Percentiles rank a stretch among this genome's conserved stretches.
Conservation (phyloP, 768 basidiomycete genomes). For the Tulasnella sp. region DNA sequence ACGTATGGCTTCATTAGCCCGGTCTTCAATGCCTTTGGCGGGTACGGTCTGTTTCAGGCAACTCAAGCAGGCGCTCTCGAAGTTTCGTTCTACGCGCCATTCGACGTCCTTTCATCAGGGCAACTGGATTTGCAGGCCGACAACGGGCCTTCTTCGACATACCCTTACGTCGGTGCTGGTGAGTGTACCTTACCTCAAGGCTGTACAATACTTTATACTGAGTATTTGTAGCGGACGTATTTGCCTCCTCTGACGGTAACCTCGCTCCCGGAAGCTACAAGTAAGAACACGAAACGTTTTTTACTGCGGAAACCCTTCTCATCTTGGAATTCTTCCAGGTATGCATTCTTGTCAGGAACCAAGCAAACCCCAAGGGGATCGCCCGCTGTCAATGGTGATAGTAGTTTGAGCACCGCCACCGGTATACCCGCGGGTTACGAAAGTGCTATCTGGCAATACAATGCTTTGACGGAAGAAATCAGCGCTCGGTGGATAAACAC, state of each 20-base stretch:
- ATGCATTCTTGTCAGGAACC: background rate
- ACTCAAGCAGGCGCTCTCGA: background rate
- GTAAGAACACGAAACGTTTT: background rate
- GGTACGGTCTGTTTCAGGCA: background rate
- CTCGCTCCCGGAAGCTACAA: background rate
- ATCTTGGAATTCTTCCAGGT: background rate
- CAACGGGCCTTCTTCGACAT: background rate
- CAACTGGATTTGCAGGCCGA: background rate
- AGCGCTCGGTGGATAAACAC: background rate
- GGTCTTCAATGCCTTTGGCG: background rate
- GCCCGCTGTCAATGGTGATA: background rate
- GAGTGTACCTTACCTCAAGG: background rate
- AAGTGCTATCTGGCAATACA: background rate
- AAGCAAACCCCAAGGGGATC: background rate
- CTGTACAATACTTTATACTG: background rate
- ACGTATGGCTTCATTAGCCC: background rate
- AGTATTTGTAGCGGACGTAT: background rate
- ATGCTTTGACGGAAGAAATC: background rate
- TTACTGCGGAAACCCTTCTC: background rate
- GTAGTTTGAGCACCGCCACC: background rate
- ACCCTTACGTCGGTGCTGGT: background rate
- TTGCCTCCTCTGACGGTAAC: background rate
- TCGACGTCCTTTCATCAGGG: background rate
- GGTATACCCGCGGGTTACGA: background rate
- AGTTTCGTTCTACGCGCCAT: background rate